Evolutionary conservation across 2,329 filamentous ascomycete genomes (phyloP), one percentile per base, ranked within the genome.

Genomic region (Apiospora aurea): DNA sequence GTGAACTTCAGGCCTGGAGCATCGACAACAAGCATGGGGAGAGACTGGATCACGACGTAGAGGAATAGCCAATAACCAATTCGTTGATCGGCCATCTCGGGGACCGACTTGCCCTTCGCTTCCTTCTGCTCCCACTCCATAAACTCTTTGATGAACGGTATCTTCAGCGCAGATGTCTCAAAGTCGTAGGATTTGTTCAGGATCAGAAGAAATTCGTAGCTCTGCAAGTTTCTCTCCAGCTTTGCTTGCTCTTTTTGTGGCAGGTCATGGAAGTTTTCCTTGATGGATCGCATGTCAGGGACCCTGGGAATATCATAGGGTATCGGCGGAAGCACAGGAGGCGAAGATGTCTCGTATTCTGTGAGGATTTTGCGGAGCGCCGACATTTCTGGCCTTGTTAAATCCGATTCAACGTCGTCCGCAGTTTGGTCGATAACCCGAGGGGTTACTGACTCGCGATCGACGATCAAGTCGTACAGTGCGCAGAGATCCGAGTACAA

Each of bases 341-440:
- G 94, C 18, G 92, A 94, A 11, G 93, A 96, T 73, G 93, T 90
- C 80, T 99, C 96, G 78, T 95, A 98, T 82, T 98, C 96, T 75
- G 89, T 91, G 74, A 98, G 87, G 16, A 98, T 89, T 74, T 91
- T 92, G 70, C 96, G 91, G 66, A 98, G 85, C 1, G 93, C 94
- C 51, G 91, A 88, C 38, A 90, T 86, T 14, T 89, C 87, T 34
- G 92, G 88, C 73, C 92, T 90, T 26, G 88, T 88, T 1, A 87
- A 85, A 1, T 87, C 87, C 29, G 90, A 57, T 38, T 44, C 26
- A 34, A 64, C 26, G 29, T 67, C 86, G 24, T 86, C 83, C 6
- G 88, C 84, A 7, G 86, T 87, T 75, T 93, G 89, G 77, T 95
- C 93, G 41, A 92, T 90, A 2, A 92, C 92, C 72, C 96, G 90